Evolutionary conservation across 345 rosid genomes (phyloP).

Genomic region (Syzygium jambos): DNA sequence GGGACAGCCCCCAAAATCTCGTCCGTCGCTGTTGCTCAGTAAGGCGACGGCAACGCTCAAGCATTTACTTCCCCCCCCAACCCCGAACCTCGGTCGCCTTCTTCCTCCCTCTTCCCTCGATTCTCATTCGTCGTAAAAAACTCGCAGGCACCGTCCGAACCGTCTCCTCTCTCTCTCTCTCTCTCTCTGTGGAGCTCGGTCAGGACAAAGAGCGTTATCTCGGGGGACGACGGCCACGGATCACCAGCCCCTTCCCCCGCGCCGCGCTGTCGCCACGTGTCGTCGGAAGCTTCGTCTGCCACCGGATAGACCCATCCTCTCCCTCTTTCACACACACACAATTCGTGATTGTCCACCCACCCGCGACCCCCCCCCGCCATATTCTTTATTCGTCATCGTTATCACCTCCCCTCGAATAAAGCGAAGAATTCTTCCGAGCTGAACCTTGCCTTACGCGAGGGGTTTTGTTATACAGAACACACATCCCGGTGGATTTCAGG

Average conservation of each 20-base stretch:
- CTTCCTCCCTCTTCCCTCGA: background rate
- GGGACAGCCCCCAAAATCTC: background rate
- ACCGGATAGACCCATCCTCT: constrained; percentile 8
- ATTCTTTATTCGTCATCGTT: constrained; percentile 3
- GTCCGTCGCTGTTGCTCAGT: background rate
- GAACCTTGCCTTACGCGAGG: background rate
- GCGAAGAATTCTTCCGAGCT: background rate
- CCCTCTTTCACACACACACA: background rate
- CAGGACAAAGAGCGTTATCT: background rate
- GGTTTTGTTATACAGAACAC: background rate
- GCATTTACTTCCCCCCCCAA: background rate
- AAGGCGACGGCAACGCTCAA: background rate
- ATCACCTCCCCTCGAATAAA: constrained; percentile 17
- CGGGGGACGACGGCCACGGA: background rate
- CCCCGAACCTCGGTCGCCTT: background rate
- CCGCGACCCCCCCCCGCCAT: background rate
- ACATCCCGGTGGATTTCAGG: background rate
- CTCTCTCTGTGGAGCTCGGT: background rate
- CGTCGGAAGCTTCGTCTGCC: constrained; percentile 10
- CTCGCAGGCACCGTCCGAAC: background rate
- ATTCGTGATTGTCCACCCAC: constrained; percentile 4
- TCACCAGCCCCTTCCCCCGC: background rate
- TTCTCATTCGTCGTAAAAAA: background rate
- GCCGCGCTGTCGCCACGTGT: constrained; percentile 48
- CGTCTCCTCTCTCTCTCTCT: background rate